Evolutionary conservation across 345 rosid species (phyloP).

Genomic region (Aurinia saxatilis): DNA sequence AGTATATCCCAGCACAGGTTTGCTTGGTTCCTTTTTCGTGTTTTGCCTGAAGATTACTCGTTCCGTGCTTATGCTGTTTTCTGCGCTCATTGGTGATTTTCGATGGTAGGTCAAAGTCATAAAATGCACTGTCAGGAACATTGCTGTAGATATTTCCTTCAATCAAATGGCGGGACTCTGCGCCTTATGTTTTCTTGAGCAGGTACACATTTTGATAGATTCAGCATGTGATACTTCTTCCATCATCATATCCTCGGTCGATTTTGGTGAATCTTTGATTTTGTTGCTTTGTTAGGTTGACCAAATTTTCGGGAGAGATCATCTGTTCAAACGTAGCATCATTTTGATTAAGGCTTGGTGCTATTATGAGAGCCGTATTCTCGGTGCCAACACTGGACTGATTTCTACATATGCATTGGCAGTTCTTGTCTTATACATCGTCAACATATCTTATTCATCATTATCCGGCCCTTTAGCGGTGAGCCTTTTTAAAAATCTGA

Average conservation of each 20-base stretch:
- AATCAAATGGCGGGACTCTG: constrained; percentile 70
- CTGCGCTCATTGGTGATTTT: not conserved
- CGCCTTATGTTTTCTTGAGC: constrained; percentile 69
- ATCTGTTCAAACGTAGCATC: constrained; percentile 77
- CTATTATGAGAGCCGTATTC: constrained; percentile 80
- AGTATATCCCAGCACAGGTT: constrained; percentile 72
- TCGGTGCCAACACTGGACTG: constrained; percentile 76
- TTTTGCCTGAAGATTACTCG: not conserved
- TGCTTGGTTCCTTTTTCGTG: not conserved
- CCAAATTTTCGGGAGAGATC: constrained; percentile 47
- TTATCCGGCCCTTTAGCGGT: constrained; percentile 67
- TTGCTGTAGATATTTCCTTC: constrained; percentile 71
- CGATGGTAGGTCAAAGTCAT: constrained; percentile 64
- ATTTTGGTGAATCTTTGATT: no score
- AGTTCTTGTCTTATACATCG: constrained; percentile 53
- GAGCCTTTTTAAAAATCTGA: constrained; percentile 8
- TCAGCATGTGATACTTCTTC: not conserved
- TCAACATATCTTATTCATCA: constrained; percentile 61
- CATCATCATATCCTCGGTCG: not conserved
- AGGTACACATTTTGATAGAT: constrained; percentile 30
- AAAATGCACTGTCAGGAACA: constrained; percentile 48
- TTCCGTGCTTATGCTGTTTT: not conserved
- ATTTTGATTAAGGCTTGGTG: constrained; percentile 86
- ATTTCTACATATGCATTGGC: constrained; percentile 85
- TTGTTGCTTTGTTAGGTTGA: constrained; percentile 48